Conservation (phyloP, 805 yeast genomes). For the Candida yuanshanica region DNA sequence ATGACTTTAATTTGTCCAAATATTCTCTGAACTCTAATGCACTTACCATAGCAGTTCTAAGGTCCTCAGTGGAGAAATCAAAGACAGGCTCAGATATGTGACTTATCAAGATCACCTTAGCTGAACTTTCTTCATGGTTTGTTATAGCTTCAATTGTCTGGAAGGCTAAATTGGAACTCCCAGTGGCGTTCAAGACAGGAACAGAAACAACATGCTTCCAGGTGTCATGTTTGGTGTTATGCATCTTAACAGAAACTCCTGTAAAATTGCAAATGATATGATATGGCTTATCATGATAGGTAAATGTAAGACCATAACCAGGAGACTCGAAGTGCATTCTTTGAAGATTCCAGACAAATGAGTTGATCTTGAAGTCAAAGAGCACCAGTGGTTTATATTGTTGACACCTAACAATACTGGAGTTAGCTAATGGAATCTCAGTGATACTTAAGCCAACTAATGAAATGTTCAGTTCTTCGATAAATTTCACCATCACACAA, state of each 20-base stretch:
- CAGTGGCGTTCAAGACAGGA: conserved; percentile 27
- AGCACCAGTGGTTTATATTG: conserved; percentile 19
- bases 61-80: conserved; percentile 37
- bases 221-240: conserved; percentile 15
- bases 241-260: conserved; percentile 28
- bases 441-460: conserved; percentile 14
- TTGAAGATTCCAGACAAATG: conserved; percentile 20
- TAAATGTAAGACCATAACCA: conserved; percentile 41
- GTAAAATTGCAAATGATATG: conserved; percentile 34
- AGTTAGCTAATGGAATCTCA: conserved; percentile 19
- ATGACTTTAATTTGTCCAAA: neutral
- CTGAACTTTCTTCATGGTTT: conserved; percentile 16
- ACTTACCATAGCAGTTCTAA: conserved; percentile 28
- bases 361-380: conserved; percentile 16
- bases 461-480: conserved; percentile 14
- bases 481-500: conserved; percentile 12
- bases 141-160: conserved; percentile 26
- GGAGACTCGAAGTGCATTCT: conserved; percentile 32
- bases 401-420: conserved; percentile 14
- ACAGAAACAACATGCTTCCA: conserved; percentile 15
- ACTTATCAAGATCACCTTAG: conserved; percentile 31
- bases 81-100: conserved; percentile 38
- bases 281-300: conserved; percentile 37
- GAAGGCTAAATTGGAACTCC: conserved; percentile 34
- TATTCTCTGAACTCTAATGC: conserved; percentile 12